Conservation (phyloP, 768 basidiomycete species). For the Strobilomyces confusus region DNA sequence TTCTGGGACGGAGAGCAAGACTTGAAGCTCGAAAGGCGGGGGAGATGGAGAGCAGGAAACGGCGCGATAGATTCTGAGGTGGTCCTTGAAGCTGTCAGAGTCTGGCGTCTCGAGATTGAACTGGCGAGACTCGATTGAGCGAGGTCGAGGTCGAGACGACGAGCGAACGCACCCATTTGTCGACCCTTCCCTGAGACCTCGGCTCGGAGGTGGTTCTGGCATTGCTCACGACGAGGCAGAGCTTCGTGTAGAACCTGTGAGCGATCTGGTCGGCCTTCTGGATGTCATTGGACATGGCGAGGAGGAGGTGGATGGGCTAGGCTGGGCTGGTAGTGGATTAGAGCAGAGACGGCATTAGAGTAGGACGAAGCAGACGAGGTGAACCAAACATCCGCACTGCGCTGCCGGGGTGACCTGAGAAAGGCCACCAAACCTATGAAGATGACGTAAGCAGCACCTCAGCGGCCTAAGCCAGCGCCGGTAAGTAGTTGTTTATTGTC, state of each 20-base stretch:
- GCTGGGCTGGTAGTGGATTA: constrained; percentile 16
- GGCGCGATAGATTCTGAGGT: constrained; percentile 55
- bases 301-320: not conserved
- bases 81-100: constrained; percentile 60
- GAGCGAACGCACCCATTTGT: constrained; percentile 70
- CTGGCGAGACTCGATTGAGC: constrained; percentile 33
- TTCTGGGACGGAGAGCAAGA: constrained; percentile 68
- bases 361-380: constrained; percentile 21
- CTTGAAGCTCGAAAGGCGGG: constrained; percentile 61
- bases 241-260: constrained; percentile 78
- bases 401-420: constrained; percentile 15
- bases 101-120: constrained; percentile 83
- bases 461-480: constrained; percentile 8
- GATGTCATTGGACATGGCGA: constrained; percentile 51
- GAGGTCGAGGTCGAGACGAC: not conserved
- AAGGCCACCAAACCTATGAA: constrained; percentile 10
- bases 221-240: constrained; percentile 69
- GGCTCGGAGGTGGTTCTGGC: constrained; percentile 61
- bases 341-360: constrained; percentile 28
- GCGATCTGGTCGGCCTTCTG: constrained; percentile 84
- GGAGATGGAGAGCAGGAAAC: constrained; percentile 34
- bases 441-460: constrained; percentile 26
- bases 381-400: constrained; percentile 18
- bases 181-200: constrained; percentile 46
- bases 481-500: constrained; percentile 3